These are phyloP conservation scores for Petunia secreta DNA, from an alignment of 257 asterid species.

Conservation along the genomic window DNA sequence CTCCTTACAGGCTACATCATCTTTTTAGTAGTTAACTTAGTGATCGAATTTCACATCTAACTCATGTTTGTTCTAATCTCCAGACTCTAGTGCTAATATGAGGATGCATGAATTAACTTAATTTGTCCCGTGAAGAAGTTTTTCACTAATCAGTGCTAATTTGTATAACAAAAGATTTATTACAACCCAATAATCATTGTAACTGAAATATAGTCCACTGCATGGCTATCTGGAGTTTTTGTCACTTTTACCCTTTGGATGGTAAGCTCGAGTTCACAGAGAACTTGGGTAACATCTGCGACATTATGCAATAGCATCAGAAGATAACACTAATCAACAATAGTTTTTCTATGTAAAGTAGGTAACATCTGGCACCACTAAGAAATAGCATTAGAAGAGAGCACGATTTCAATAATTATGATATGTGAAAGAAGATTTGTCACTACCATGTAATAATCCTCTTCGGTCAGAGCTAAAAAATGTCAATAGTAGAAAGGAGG, in stretches of 20 bases:
- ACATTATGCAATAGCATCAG: constrained; percentile 20
- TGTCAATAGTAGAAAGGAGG: constrained; percentile 64
- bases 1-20: background rate
- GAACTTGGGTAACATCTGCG: constrained; percentile 49
- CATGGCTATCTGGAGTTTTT: constrained; percentile 79
- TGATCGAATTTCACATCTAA: background rate
- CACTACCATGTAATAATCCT: constrained; percentile 75
- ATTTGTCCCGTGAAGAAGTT: background rate
- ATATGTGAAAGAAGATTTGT: background rate
- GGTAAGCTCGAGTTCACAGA: constrained; percentile 65
- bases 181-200: constrained; percentile 65
- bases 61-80: too few relatives aligned
- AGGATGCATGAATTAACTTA: background rate
- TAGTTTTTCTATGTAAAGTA: too few relatives aligned
- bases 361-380: constrained; percentile 47
- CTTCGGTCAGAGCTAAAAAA: constrained; percentile 60
- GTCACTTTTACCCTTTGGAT: constrained; percentile 83
- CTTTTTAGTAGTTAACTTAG: background rate
- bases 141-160: background rate
- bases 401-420: background rate
- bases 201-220: constrained; percentile 76
- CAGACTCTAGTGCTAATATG: background rate
- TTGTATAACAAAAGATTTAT: background rate
- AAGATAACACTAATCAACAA: background rate
- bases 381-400: constrained; percentile 20